phyloP scores from a whole-genome alignment of 1,139 yeast species.

The Hansenula lynferdii region DNA sequence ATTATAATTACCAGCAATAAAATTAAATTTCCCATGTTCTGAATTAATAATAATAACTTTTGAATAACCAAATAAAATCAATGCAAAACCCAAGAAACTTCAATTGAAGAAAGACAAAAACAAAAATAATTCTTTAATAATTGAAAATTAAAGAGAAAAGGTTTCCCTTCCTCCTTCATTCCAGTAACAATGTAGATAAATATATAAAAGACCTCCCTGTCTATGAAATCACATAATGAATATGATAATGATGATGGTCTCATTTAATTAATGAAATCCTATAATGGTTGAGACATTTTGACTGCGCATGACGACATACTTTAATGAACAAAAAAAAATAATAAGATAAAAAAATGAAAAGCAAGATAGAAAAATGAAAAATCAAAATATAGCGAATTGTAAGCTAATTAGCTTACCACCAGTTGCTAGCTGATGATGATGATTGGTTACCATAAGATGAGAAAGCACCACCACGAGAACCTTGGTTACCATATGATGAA shows the following conservation, averaged over 20 bases:
- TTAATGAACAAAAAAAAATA: conserved; percentile 4
- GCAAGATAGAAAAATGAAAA: conserved; percentile 1
- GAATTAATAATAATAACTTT: conserved; percentile 3
- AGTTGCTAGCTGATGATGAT: conserved; percentile 16
- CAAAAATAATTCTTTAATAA: not conserved
- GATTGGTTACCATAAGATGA: conserved; percentile 19
- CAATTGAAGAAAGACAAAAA: not conserved
- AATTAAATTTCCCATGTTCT: conserved; percentile 3
- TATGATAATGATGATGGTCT: too few relatives aligned
- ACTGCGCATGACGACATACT: conserved; percentile 9
- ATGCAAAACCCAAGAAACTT: conserved; percentile 5
- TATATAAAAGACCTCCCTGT: conserved; percentile 2
- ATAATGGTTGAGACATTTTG: conserved; percentile 15
- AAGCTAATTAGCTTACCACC: conserved; percentile 13
- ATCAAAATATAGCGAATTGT: not conserved
- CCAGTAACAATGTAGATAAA: not conserved
- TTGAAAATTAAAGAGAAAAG: not conserved
- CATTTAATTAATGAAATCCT: too few relatives aligned
- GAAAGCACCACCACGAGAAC: conserved; percentile 13
- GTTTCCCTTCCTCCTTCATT: too few relatives aligned
- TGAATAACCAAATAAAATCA: conserved; percentile 2
- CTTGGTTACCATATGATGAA: conserved; percentile 14
- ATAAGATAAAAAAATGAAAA: conserved; percentile 1
- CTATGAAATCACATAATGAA: not conserved
- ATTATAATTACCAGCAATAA: too few relatives aligned